Percentiles rank a stretch among this genome's conserved stretches.
Conservation (phyloP, 176 grass and related monocot genomes). For the Paspalum notatum region DNA sequence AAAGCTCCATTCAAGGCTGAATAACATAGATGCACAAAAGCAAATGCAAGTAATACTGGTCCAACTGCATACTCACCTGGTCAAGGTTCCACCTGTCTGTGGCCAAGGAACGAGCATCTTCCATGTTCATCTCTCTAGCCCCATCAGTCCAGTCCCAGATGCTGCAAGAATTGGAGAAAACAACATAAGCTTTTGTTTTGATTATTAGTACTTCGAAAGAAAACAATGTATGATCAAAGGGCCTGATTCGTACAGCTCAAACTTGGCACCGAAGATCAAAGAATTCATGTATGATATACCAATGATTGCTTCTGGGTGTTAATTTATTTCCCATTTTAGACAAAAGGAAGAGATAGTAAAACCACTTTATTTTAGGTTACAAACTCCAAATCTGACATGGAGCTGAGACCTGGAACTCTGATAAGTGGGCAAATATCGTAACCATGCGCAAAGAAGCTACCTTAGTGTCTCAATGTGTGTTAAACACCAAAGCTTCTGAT, state of each 20-base stretch:
- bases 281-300: too few species aligned
- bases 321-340: too few species aligned
- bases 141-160: slow-evolving; percentile 85
- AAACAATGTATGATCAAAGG: too few species aligned
- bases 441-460: slow-evolving; percentile 42
- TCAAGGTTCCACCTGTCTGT: slow-evolving; percentile 82
- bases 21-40: slow-evolving; percentile 11
- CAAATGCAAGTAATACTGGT: neutral
- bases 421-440: neutral
- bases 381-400: neutral
- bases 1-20: neutral
- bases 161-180: slow-evolving; percentile 50
- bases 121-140: slow-evolving; percentile 64
- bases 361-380: neutral
- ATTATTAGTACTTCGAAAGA: neutral
- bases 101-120: slow-evolving; percentile 79
- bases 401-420: neutral
- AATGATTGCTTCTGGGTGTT: too few species aligned
- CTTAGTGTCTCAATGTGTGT: slow-evolving; percentile 96
- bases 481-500: slow-evolving; percentile 94
- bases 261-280: too few species aligned
- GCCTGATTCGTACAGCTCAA: too few species aligned
- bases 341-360: neutral
- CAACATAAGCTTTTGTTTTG: slow-evolving; percentile 17
- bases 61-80: slow-evolving; percentile 46